Conservation (phyloP, 1,284 basidiomycete species). For the Heterobasidion parviporum region DNA sequence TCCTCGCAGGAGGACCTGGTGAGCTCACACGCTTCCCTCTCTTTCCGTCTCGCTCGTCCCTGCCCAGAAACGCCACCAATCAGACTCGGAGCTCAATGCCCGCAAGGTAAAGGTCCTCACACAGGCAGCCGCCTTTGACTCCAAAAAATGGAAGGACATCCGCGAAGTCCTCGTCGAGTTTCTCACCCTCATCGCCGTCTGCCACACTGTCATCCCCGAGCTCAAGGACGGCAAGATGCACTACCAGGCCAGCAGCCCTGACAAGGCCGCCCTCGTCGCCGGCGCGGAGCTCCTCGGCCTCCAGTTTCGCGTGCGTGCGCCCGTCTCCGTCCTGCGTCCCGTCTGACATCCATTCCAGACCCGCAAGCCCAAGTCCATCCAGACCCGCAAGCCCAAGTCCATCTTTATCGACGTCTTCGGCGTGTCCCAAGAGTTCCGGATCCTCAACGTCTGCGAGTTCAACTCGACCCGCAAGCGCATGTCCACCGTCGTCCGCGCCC, state of each 20-base stretch:
- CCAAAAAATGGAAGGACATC: constrained; percentile 89
- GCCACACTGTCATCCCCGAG: constrained; percentile 98
- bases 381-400: constrained; percentile 92
- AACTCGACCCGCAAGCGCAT: constrained; percentile 97
- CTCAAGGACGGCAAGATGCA: constrained; percentile 75
- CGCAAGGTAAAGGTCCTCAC: constrained; percentile 75
- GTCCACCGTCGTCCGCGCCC: constrained; percentile 87
- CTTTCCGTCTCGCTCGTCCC: constrained; percentile 1
- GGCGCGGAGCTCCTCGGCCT: constrained; percentile 93
- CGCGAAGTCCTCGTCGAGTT: constrained; percentile 83
- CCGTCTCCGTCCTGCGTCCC: neutral
- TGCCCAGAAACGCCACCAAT: constrained; percentile 87
- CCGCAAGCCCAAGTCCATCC: constrained; percentile 94
- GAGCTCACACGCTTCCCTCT: constrained; percentile 14
- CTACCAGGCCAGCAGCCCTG: constrained; percentile 96
- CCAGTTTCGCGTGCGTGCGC: constrained; percentile 75
- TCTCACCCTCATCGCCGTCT: constrained; percentile 86
- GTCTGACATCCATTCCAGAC: constrained; percentile 41
- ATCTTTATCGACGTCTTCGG: constrained; percentile 84
- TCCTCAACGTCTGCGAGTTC: constrained; percentile 98
- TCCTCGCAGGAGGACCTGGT: constrained; percentile 90
- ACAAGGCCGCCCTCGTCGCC: constrained; percentile 93
- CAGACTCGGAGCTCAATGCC: constrained; percentile 88
- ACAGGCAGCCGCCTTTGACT: constrained; percentile 57
- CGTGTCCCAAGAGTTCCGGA: constrained; percentile 72